A percentile compares a stretch with the other conserved stretches of the same genome.
Conservation (phyloP, 805 yeast genomes). For the Cyberlindnera euphorbiae region DNA sequence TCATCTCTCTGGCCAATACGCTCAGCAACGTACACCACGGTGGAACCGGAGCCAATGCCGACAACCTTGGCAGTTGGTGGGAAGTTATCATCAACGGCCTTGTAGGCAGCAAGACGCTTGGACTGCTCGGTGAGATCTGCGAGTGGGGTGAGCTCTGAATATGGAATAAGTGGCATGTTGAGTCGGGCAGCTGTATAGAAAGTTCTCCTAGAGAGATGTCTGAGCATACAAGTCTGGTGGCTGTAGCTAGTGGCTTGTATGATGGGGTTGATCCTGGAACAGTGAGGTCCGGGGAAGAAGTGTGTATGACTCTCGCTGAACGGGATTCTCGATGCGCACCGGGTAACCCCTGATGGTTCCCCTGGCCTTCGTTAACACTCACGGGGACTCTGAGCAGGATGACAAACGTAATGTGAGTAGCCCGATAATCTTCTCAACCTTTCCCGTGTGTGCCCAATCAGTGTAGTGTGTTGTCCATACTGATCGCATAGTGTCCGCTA, state of each 20-base stretch:
- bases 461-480: too few relatives aligned
- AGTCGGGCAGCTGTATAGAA: background rate
- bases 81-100: constrained; percentile 86
- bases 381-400: too few relatives aligned
- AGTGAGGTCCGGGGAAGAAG: constrained; percentile 4
- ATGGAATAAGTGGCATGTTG: constrained; percentile 23
- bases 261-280: too few relatives aligned
- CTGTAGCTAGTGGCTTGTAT: too few relatives aligned
- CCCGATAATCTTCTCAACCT: too few relatives aligned
- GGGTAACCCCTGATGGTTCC: too few relatives aligned
- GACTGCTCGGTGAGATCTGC: constrained; percentile 62
- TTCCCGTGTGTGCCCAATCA: too few relatives aligned
- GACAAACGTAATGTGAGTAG: too few relatives aligned
- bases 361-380: too few relatives aligned
- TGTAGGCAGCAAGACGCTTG: constrained; percentile 85
- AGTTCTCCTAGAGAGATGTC: background rate
- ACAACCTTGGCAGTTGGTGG: constrained; percentile 64
- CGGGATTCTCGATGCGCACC: too few relatives aligned
- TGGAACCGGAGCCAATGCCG: constrained; percentile 96
- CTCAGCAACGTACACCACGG: constrained; percentile 96
- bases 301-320: too few relatives aligned
- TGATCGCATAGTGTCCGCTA: too few relatives aligned
- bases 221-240: constrained; percentile 1
- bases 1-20: constrained; percentile 67
- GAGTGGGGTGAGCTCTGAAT: constrained; percentile 26